Evolutionary conservation across 1,284 basidiomycete species (phyloP).

Genomic region (Moesziomyces aphidis): DNA sequence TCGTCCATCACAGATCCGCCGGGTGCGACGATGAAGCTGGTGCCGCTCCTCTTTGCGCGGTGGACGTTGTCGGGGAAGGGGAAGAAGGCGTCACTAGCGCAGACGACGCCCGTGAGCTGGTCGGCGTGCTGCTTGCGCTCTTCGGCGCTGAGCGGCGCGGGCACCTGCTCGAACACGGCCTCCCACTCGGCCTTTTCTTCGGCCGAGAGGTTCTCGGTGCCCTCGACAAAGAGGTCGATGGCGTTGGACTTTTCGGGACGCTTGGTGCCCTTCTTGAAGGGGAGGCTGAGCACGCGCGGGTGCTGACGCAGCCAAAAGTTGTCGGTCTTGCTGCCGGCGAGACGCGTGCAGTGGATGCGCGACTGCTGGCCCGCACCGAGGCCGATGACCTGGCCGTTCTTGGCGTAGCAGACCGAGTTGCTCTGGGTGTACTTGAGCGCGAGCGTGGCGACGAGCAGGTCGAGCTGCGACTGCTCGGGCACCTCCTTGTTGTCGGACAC

Average conservation of each 20-base stretch:
- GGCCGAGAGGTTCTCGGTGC: constrained; percentile 69
- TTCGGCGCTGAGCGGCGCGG: constrained; percentile 76
- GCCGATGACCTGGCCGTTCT: constrained; percentile 91
- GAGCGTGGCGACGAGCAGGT: constrained; percentile 78
- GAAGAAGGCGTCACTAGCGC: constrained; percentile 98
- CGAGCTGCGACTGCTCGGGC: constrained; percentile 58
- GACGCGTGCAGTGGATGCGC: constrained; percentile 97
- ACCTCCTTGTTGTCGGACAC: constrained; percentile 85
- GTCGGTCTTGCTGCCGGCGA: constrained; percentile 98
- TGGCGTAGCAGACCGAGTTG: constrained; percentile 97
- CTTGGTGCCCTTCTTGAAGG: constrained; percentile 98
- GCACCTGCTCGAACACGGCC: constrained; percentile 81
- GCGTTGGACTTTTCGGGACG: constrained; percentile 98
- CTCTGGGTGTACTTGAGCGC: constrained; percentile 99
- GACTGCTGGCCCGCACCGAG: constrained; percentile 98
- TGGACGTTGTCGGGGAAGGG: constrained; percentile 99
- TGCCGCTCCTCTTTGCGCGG: constrained; percentile 89
- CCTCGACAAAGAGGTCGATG: constrained; percentile 95
- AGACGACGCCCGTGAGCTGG: constrained; percentile 79
- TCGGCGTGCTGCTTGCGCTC: constrained; percentile 73
- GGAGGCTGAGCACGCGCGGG: constrained; percentile 86
- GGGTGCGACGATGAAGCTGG: constrained; percentile 91
- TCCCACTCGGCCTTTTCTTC: constrained; percentile 91
- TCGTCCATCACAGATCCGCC: constrained; percentile 97
- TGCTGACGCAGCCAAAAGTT: constrained; percentile 99